These are phyloP conservation scores for Fragaria nilgerrensis DNA, from an alignment of 306 rosid species.

Conservation along the genomic window DNA sequence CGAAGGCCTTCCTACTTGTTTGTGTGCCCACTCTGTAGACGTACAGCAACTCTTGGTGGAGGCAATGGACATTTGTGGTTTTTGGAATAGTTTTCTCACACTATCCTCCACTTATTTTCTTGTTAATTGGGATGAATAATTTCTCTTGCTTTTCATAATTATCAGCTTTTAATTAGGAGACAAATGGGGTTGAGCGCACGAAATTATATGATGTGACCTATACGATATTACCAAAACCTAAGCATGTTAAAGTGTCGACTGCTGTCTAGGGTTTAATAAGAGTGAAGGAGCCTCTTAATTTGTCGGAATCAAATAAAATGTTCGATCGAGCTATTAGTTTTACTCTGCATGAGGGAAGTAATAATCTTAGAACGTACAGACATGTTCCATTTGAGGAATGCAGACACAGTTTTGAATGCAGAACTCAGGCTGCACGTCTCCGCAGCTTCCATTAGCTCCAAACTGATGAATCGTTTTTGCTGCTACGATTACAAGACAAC, in stretches of 20 bases:
- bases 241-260: not conserved
- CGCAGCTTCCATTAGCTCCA: not conserved
- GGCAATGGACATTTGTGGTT: not conserved
- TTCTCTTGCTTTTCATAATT: not conserved
- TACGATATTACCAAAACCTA: not conserved
- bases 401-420: not conserved
- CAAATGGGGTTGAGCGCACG: not conserved
- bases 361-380: not conserved
- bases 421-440: not conserved
- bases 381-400: not conserved
- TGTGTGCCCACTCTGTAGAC: not conserved
- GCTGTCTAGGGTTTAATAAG: not conserved
- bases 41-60: not conserved
- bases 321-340: not conserved
- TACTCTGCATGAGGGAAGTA: not conserved
- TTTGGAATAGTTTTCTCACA: not conserved
- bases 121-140: not conserved
- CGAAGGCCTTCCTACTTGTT: not conserved
- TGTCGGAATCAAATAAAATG: not conserved
- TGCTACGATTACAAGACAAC: not conserved
- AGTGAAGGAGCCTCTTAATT: not conserved
- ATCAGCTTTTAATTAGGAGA: not conserved
- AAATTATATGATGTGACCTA: not conserved
- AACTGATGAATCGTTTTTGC: not conserved
- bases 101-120: not conserved